Evolutionary conservation across 768 basidiomycete species (phyloP).

Genomic region (Podaxis mareebaensis): DNA sequence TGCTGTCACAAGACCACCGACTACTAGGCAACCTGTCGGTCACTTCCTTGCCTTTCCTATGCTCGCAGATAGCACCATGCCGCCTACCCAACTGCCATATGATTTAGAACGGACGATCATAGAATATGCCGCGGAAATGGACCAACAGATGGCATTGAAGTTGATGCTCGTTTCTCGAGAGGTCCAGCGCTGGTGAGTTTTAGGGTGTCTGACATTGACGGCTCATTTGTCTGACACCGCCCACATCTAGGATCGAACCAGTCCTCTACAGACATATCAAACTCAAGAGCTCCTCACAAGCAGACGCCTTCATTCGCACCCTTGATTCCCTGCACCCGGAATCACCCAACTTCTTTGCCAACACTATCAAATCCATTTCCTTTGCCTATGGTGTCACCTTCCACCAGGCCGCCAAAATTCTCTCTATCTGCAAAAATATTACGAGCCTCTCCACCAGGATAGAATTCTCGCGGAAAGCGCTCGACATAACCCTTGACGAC

Average conservation of each 20-base stretch:
- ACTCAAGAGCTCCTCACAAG: slow-evolving; percentile 2
- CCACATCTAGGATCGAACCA: slow-evolving; percentile 8
- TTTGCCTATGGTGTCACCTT: slow-evolving; percentile 14
- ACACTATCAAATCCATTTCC: slow-evolving; percentile 12
- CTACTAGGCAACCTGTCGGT: not conserved
- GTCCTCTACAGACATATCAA: slow-evolving; percentile 13
- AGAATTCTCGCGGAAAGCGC: not conserved
- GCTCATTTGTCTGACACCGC: not conserved
- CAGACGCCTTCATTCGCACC: slow-evolving; percentile 13
- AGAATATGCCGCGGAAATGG: slow-evolving; percentile 9
- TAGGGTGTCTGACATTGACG: not conserved
- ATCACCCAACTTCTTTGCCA: not conserved
- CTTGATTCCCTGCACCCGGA: not conserved
- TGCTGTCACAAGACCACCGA: not conserved
- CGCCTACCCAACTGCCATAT: slow-evolving; percentile 8
- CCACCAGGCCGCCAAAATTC: slow-evolving; percentile 14
- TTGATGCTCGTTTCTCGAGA: slow-evolving; percentile 7
- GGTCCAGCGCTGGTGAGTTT: slow-evolving; percentile 12
- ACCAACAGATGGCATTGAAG: slow-evolving; percentile 10
- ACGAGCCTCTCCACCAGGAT: slow-evolving; percentile 9
- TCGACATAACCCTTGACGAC: slow-evolving; percentile 10
- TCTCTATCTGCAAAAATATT: slow-evolving; percentile 1
- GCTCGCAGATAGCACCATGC: not conserved
- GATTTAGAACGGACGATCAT: slow-evolving; percentile 11
- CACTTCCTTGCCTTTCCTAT: not conserved